Evolutionary conservation across 306 rosid genomes (phyloP), one percentile per base, ranked within the genome.

Genomic region (Hippophae rhamnoides): DNA sequence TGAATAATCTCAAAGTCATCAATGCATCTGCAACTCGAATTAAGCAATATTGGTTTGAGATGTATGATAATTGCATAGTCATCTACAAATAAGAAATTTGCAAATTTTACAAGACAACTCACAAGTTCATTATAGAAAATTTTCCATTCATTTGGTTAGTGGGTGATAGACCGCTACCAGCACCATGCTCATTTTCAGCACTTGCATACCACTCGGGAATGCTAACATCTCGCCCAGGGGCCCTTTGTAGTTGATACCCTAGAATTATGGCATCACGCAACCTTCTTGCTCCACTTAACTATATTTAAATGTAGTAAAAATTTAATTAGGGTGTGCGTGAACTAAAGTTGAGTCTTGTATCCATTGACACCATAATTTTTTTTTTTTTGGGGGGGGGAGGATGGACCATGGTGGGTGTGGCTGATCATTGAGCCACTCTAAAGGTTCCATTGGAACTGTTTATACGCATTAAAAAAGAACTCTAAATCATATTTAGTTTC

Each of bases 171-270:
- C 72, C 54, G 44, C 60, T 58, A 10, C 85, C 52, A 48, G 71
- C 82, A 55, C 79, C 84, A 52, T 85, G 86, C 71, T 88, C 90
- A 70, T 68, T 78, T 81, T 80, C 95, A 43, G 99, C 95, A 73
- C 59, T 83, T 72, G 86, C 82, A 79, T 88, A 92, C 99, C 99
- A 92, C 58, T 88, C 99, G 25, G 99, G 99, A 62, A 92, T 92
- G 56, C 73, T 55, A 54, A 80, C 58, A 75, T 88, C 99, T 56
- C 99, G 88, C 57, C 90, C 99, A 51, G 94, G 83, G 65, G 61
- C 88, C 74, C 99, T 78, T 74, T 92, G 99, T 47, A 92, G 97
- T 84, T 92, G 94, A 84, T 92, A 92, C 41, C 99, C 99, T 61
- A 92, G 99, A 79, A 92, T 78, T 65, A 92, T 92, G 43, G 99